Conservation (phyloP, 192 early-diverging fungal genomes). For the Podila verticillata region DNA sequence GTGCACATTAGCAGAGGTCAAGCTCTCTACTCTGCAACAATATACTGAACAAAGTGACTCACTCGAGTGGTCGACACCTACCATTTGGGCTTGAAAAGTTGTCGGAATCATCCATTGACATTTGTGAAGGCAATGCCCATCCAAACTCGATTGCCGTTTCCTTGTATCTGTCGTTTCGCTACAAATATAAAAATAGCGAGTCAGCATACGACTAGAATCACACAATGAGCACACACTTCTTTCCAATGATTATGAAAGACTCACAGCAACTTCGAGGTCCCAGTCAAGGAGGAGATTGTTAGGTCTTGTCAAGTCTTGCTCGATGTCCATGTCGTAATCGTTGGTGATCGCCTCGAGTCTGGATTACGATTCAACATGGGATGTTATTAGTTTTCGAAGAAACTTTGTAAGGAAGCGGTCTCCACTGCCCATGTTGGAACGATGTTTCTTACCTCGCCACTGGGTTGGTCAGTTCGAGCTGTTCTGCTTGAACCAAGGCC, state of each 20-base stretch:
- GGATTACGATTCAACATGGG: not conserved
- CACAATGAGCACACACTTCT: not conserved
- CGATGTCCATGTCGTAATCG: constrained; percentile 31
- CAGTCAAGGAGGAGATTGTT: constrained; percentile 4
- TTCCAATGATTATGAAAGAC: not conserved
- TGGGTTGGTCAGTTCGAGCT: constrained; percentile 35
- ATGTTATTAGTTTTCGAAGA: not conserved
- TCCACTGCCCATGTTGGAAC: not conserved
- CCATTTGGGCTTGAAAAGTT: not conserved
- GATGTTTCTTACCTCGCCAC: constrained; percentile 33
- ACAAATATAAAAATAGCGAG: not conserved
- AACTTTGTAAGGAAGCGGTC: not conserved
- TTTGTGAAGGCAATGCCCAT: constrained; percentile 6
- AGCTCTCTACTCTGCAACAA: not conserved
- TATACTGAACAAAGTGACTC: no score
- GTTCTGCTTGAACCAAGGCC: constrained; percentile 18
- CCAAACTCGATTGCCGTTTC: constrained; percentile 37
- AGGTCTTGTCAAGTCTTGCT: constrained; percentile 9
- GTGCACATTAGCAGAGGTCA: not conserved
- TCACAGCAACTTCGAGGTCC: constrained; percentile 20
- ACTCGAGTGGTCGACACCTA: not conserved
- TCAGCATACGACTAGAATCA: not conserved
- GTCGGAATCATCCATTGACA: constrained; percentile 1
- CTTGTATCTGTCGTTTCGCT: constrained; percentile 6
- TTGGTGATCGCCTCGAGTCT: constrained; percentile 30